These are phyloP conservation scores for Artemisia argyi DNA, from an alignment of 129 eudicot genomes.

Conservation along the genomic window DNA sequence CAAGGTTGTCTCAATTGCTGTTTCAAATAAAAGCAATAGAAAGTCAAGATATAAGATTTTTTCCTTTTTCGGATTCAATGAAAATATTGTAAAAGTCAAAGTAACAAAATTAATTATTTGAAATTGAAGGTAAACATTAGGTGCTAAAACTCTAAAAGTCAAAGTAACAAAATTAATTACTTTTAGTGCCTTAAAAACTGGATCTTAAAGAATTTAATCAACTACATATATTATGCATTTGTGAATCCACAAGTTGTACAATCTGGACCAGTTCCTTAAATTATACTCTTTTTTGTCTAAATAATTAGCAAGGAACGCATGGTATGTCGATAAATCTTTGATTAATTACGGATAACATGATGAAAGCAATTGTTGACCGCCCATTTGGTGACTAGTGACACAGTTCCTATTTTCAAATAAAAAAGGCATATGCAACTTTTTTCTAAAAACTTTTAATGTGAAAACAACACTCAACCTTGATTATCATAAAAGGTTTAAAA, in stretches of 20 bases:
- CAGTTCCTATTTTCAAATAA: background rate
- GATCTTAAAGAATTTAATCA: background rate
- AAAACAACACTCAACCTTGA: background rate
- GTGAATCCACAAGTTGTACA: background rate
- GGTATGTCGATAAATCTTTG: background rate
- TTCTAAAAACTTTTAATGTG: background rate
- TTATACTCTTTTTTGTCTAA: background rate
- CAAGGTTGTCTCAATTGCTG: constrained; percentile 94
- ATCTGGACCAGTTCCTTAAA: background rate
- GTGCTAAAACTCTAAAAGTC: background rate
- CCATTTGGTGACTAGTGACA: background rate
- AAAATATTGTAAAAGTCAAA: too few relatives aligned
- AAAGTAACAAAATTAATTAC: background rate
- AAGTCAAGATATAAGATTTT: background rate
- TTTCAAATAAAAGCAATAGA: background rate
- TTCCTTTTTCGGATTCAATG: background rate
- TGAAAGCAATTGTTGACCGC: too few relatives aligned
- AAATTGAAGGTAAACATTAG: background rate
- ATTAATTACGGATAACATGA: too few relatives aligned
- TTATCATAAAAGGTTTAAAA: background rate
- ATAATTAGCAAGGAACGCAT: background rate
- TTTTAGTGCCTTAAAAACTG: background rate
- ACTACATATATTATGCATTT: background rate
- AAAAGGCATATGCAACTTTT: background rate
- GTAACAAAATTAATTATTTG: too few relatives aligned